Base-by-base conservation (phyloP, 2,329 filamentous ascomycete genomes). In the Nemania sp. region DNA sequence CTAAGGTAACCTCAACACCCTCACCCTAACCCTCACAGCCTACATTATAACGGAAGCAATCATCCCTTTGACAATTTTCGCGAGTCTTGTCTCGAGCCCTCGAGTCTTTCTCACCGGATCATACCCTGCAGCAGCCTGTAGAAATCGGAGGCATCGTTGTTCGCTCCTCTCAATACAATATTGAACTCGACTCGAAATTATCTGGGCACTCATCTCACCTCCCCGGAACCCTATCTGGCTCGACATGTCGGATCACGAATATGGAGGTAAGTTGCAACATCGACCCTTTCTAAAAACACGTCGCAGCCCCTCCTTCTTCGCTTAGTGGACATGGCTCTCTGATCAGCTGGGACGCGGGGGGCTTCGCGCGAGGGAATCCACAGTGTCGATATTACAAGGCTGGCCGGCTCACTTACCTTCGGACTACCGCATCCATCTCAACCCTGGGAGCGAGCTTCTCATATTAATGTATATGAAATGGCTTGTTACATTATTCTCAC, bases 191-290 rank as follows among this genome's bases (percentile, higher is more conserved):
- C 7, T 13, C 43, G 20, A 39, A 39, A 2, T 18, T 40, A 39
- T 49, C 54, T 42, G 3, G 46, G 20, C 13, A 13, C 18, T 54
- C 52, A 34, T n/a, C 18, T 54, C 52, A 34, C 21, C 49, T 55
- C 34, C 21, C 29, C n/a, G 32, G 39, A 55, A 18, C 29, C n/a
- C 32, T 7, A 29, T 29, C 7, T 18, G 48, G 12, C 46, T 61
- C 70, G 77, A 47, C 64, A 88, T 88, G 86, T 88, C 86, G 59
- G 86, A 88, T 70, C 83, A 87, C 74, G 86, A 88, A 73, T 86
- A 87, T 77, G 82, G 80, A 76, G 82, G 86, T 87, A 72, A 76
- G 84, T 78, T 40, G 13, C 45, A 46, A 60, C 39, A 6, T 48
- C 50, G 2, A 51, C 34, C 43, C 50, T 39, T 29, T n/a, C 15